A percentile compares a stretch with the other conserved stretches of the same genome.
Evolutionary conservation across 2,329 filamentous ascomycete genomes (phyloP).

Genomic region (Diaporthe velutina): DNA sequence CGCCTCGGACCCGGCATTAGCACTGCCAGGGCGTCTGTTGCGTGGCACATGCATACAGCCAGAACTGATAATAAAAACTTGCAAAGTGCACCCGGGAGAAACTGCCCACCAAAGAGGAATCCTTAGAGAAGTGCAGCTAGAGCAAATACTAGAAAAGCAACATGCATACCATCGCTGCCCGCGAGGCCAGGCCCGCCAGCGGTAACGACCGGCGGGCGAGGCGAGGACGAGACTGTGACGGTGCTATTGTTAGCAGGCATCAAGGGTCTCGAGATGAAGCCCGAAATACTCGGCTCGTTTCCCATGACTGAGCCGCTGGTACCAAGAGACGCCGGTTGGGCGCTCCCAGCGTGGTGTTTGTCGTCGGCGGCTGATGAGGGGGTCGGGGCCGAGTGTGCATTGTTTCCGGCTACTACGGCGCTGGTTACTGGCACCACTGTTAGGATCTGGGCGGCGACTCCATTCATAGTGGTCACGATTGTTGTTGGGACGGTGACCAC

Average conservation of each 20-base stretch:
- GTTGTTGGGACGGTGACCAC: neutral
- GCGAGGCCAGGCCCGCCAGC: neutral
- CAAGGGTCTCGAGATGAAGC: neutral
- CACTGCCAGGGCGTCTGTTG: no score
- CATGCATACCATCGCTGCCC: neutral
- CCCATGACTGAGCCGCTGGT: neutral
- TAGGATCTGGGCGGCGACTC: neutral
- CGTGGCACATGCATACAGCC: no score
- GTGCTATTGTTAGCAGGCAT: neutral
- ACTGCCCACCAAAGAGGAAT: fast-evolving
- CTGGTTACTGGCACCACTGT: neutral
- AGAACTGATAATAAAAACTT: no score
- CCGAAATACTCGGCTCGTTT: neutral
- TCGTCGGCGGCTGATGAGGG: neutral
- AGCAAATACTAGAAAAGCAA: neutral
- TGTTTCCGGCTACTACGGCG: neutral
- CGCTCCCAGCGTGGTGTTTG: neutral
- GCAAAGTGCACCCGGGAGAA: neutral
- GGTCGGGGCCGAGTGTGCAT: neutral
- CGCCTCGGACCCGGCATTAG: no score
- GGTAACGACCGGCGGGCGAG: neutral
- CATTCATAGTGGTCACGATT: neutral
- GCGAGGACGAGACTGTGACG: neutral
- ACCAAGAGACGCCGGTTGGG: neutral
- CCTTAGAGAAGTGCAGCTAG: neutral